A percentile compares a stretch with the other conserved stretches of the same genome.
These are phyloP conservation scores for Dioszegia aurantiaca DNA, from an alignment of 768 basidiomycete genomes.

Conservation along the genomic window DNA sequence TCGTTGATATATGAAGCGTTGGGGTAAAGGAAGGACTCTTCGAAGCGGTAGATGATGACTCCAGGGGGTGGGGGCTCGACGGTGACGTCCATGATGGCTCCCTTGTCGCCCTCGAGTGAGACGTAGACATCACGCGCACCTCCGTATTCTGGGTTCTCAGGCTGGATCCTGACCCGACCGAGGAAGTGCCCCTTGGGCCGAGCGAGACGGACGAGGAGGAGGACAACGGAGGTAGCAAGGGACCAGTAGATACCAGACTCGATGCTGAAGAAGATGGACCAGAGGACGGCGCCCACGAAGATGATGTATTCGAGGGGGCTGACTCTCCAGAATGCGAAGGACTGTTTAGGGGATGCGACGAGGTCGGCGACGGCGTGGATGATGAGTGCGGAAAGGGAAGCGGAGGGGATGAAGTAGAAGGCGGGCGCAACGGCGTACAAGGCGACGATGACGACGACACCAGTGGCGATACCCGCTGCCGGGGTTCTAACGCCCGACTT, in stretches of 20 bases:
- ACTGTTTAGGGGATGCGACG: constrained; percentile 75
- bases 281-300: constrained; percentile 78
- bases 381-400: constrained; percentile 80
- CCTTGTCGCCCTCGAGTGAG: constrained; percentile 60
- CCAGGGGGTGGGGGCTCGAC: constrained; percentile 79
- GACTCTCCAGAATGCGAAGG: constrained; percentile 88
- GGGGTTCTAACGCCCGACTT: constrained; percentile 98
- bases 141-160: constrained; percentile 43
- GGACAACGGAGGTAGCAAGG: constrained; percentile 69
- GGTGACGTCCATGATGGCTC: constrained; percentile 66
- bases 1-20: constrained; percentile 60
- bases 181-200: constrained; percentile 87
- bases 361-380: constrained; percentile 80
- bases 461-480: constrained; percentile 76
- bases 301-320: constrained; percentile 90
- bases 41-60: constrained; percentile 83
- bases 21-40: constrained; percentile 73
- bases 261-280: constrained; percentile 88
- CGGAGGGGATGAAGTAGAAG: constrained; percentile 68
- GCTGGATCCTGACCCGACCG: constrained; percentile 65
- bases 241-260: constrained; percentile 73
- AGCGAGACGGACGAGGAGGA: constrained; percentile 81
- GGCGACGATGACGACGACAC: constrained; percentile 85
- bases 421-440: constrained; percentile 90
- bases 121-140: constrained; percentile 73